Evolutionary conservation across 768 basidiomycete genomes (phyloP), one percentile per base, ranked within the genome.

Genomic region (Solioccasus polychromus): DNA sequence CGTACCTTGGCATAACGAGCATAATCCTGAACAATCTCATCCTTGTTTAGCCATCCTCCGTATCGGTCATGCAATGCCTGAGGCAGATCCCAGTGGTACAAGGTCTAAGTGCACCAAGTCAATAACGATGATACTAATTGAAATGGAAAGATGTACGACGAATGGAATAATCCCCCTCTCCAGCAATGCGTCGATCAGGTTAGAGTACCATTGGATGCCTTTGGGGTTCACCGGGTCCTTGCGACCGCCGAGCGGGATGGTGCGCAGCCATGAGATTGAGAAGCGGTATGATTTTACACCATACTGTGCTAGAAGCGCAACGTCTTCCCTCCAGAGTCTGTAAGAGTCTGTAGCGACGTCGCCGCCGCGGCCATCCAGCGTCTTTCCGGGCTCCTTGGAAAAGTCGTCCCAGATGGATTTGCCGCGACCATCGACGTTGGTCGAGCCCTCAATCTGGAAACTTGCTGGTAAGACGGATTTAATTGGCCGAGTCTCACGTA

Each of bases 31-130:
- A 82, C 68, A 43, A 88, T 77, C 55, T 85, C 80, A 35, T 80
- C 76, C 60, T 82, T 83, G 68, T 82, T 82, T 39, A 87, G 62
- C 85, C 85, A 90, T 5, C 86, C 86, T 2, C 78, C 77, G 60
- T 89, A 89, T 44, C 80, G 73, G 49, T 88, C 81, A 44, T 87
- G 79, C 30, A 92, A 75, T 18, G 68, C 80, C 58, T 85, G 82
- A 9, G 88, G 88, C 9, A 88, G 75, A 58, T 89, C 87, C 88
- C 87, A 89, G 61, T 83, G 85, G 58, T 85, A 84, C 28, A 86
- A 64, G 0, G 82, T 86, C 81, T 85, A 50, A 9, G 43, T 42
- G 22, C 4, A 12, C 19, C 7, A 12, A 22, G 35, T 48, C 24
- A 38, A 19, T 7, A 9, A 44, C 46, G 17, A 39, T 15, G 36